Conservation (phyloP, 345 rosid genomes). For the Citrus hindsii region DNA sequence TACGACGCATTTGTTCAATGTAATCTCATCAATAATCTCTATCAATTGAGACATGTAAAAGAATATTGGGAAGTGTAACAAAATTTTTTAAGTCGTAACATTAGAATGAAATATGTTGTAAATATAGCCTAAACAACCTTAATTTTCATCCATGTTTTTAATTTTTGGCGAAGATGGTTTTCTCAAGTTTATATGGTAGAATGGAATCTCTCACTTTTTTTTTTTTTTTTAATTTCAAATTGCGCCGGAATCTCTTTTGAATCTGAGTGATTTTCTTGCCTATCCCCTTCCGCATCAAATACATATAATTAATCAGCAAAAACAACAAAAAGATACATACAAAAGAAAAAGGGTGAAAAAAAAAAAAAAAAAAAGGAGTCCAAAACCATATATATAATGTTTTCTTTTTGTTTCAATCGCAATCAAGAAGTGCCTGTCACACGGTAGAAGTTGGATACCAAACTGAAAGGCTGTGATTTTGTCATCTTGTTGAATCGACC, state of each 20-base stretch:
- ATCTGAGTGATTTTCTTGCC: background rate
- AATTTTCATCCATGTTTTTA: no score
- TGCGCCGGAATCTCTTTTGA: background rate
- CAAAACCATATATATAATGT: no score
- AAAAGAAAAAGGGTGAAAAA: background rate
- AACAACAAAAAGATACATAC: background rate
- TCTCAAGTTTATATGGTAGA: background rate
- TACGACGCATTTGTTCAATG: no score
- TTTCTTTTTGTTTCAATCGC: background rate
- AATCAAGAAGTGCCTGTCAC: background rate
- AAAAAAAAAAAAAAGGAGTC: no score
- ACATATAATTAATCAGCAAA: background rate
- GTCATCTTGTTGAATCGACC: background rate
- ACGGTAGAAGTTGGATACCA: background rate
- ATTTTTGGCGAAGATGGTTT: background rate
- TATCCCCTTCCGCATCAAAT: background rate
- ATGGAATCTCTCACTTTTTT: no score
- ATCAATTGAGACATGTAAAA: no score
- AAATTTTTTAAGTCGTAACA: no score
- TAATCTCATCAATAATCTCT: no score
- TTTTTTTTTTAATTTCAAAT: no score
- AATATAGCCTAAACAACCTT: no score
- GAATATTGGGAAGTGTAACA: no score
- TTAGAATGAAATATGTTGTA: background rate
- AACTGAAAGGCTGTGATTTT: background rate